These are phyloP conservation scores for Coemansia sp. DNA, from an alignment of 192 early-diverging fungal species.

Conservation along the genomic window DNA sequence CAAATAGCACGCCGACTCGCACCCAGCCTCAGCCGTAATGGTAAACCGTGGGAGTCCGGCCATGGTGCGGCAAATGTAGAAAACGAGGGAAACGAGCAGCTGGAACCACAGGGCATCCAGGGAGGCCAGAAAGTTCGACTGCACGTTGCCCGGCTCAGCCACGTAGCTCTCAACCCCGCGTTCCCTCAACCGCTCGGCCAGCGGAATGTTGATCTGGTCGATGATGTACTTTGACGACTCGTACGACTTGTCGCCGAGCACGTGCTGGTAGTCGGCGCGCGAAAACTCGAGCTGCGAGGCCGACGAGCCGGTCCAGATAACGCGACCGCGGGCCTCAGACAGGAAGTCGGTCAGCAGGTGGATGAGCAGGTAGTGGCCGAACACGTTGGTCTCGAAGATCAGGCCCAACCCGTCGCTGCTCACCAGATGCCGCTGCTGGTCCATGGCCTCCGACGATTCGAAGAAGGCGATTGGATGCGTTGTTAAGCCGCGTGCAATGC, in stretches of 20 bases:
- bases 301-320: constrained; percentile 52
- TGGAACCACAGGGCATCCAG: constrained; percentile 19
- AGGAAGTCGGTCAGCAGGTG: constrained; percentile 9
- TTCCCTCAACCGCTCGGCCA: constrained; percentile 21
- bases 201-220: constrained; percentile 33
- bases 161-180: constrained; percentile 21
- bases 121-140: constrained; percentile 25
- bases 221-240: constrained; percentile 54
- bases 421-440: constrained; percentile 28
- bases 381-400: constrained; percentile 53
- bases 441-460: constrained; percentile 42
- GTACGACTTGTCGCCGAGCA: constrained; percentile 41
- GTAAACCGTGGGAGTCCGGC: constrained; percentile 31
- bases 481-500: constrained; percentile 22
- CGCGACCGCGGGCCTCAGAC: constrained; percentile 8
- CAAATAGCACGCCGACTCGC: constrained; percentile 11
- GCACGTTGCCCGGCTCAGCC: constrained; percentile 50
- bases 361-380: constrained; percentile 53
- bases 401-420: constrained; percentile 39
- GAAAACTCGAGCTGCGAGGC: constrained; percentile 27
- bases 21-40: constrained; percentile 21
- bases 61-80: constrained; percentile 26
- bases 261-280: constrained; percentile 42
- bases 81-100: constrained; percentile 17
- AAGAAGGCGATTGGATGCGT: constrained; percentile 43